Evolutionary conservation across 768 basidiomycete species (phyloP), one percentile per base, ranked within the genome.

Genomic region (Leccinum subtestaceum): DNA sequence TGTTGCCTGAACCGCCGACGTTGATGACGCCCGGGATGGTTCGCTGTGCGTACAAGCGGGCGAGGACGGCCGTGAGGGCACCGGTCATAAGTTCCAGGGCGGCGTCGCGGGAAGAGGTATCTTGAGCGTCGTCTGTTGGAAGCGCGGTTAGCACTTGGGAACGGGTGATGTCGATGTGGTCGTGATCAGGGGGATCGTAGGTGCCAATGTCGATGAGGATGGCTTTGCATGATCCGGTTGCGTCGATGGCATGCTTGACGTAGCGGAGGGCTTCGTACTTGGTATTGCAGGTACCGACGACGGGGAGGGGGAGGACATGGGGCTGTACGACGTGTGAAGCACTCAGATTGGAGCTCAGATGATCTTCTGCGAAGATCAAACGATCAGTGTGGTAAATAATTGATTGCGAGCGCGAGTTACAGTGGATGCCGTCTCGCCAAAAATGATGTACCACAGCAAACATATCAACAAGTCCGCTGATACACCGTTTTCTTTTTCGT

Each of bases 271-370:
- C 63, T 31, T 67, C 62, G 19, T 63, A 62, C 36, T 73, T 70
- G 47, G 63, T 73, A 23, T 71, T 63, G 31, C 72, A 70, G 19
- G 68, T 73, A 15, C 70, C 70, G 13, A 71, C 58, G 12, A 71
- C 67, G 12, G 70, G n/a, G 23, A 32, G 31, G 60, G 55, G 32
- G 52, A 32, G 52, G 32, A 12, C 32, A 34, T 13, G 32, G 32
- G 32, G 32, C 32, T 31, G 10, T 31, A 31, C 31, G 31, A 34
- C 32, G 32, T 34, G 32, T 12, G 32, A 34, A 34, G 32, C 32
- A 34, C 32, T 34, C 32, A 12, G 32, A 34, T 34, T 34, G 12
- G 32, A 34, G 32, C 32, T 34, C 32, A 34, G 32, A 34, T 34
- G 10, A 32, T 32, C 31, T 32, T 32, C 31, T 32, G 32, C 32